These are phyloP conservation scores for Cercospora citrullina DNA, from an alignment of 2,329 filamentous ascomycete genomes.

Conservation along the genomic window DNA sequence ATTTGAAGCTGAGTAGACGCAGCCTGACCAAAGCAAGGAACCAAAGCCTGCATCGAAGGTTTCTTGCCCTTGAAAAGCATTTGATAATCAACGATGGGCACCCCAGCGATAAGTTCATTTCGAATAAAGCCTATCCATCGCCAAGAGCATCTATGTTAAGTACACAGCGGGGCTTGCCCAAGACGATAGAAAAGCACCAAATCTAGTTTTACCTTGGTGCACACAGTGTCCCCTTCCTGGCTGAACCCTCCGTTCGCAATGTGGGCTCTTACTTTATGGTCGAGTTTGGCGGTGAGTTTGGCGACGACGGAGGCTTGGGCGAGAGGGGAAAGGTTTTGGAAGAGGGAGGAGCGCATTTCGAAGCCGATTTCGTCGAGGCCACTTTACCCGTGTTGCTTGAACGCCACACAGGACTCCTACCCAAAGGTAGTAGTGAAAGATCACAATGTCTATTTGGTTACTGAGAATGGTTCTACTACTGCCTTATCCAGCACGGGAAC, in stretches of 20 bases:
- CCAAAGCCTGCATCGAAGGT: background rate
- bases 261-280: background rate
- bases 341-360: background rate
- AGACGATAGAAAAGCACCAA: background rate
- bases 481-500: constrained; percentile 9
- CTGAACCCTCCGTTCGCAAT: background rate
- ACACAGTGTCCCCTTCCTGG: background rate
- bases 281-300: background rate
- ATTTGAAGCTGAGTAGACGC: no score
- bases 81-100: background rate
- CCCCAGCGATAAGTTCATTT: background rate
- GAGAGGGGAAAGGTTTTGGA: background rate
- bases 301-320: background rate
- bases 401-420: background rate
- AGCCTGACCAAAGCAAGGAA: background rate
- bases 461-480: background rate
- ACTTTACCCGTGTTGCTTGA: background rate
- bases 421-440: constrained; percentile 10
- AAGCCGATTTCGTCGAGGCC: background rate
- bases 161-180: background rate
- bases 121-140: background rate
- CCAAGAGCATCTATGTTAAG: background rate
- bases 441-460: constrained; percentile 13
- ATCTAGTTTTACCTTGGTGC: background rate
- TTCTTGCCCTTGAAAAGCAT: background rate